These are phyloP conservation scores for Candolleomyces aberdarensis DNA, from an alignment of 768 basidiomycete species.

Conservation along the genomic window DNA sequence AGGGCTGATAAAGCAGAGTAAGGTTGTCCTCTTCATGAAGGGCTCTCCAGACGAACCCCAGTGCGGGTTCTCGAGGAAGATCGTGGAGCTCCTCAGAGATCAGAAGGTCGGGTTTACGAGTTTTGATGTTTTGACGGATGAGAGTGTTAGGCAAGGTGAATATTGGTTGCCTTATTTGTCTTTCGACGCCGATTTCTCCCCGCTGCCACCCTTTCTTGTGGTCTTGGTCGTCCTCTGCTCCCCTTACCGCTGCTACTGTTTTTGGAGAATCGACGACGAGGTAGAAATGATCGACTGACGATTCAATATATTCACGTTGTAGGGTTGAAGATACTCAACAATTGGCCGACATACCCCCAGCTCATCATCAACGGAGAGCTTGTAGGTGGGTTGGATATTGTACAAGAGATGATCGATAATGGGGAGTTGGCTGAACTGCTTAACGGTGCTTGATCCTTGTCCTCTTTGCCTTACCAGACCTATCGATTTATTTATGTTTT, in stretches of 20 bases:
- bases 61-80: slow-evolving; percentile 83
- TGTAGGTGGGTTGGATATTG: slow-evolving; percentile 92
- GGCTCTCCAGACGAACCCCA: slow-evolving; percentile 73
- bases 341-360: slow-evolving; percentile 91
- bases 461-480: no score
- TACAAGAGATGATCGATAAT: slow-evolving; percentile 80
- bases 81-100: slow-evolving; percentile 62
- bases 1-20: slow-evolving; percentile 72
- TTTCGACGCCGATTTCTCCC: no score
- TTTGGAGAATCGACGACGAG: no score
- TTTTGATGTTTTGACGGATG: slow-evolving; percentile 84
- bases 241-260: no score
- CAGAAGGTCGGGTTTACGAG: slow-evolving; percentile 63
- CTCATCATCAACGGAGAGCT: slow-evolving; percentile 88
- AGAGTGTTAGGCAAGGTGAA: slow-evolving; percentile 75
- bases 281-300: no score
- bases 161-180: slow-evolving; percentile 3
- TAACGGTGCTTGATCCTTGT: no score
- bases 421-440: slow-evolving; percentile 60
- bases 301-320: background rate
- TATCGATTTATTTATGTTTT: no score
- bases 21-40: slow-evolving; percentile 90
- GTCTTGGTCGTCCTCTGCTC: no score
- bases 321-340: slow-evolving; percentile 75
- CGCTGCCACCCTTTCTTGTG: no score